A percentile compares a stretch with the other conserved stretches of the same genome.
Conservation (phyloP, 2,329 filamentous ascomycete genomes). For the Colletotrichum sp. region DNA sequence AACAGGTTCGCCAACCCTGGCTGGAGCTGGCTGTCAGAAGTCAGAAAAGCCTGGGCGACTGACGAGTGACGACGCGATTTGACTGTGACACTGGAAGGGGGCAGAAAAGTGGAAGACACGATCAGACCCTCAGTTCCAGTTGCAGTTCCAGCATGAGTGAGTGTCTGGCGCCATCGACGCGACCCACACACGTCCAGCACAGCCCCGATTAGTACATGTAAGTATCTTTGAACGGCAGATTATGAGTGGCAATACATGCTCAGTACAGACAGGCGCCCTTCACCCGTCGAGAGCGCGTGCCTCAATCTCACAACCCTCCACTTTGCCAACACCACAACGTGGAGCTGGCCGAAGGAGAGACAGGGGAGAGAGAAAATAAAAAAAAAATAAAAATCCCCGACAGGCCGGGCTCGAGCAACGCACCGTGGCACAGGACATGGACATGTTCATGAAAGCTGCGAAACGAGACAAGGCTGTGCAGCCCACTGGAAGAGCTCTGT, state of each 20-base stretch:
- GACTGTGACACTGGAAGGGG: neutral
- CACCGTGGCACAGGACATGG: neutral
- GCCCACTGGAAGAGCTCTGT: neutral
- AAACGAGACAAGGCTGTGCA: neutral
- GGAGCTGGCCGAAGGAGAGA: neutral
- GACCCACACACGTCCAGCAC: neutral
- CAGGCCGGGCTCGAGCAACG: conserved; percentile 8
- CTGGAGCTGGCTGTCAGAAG: neutral
- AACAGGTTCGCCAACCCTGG: neutral
- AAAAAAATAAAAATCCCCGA: conserved; percentile 16
- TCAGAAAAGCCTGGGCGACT: neutral
- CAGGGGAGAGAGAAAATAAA: conserved; percentile 1
- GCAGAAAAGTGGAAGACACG: neutral
- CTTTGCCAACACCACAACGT: neutral
- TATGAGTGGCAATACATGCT: neutral
- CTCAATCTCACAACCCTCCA: neutral
- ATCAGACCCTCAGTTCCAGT: neutral
- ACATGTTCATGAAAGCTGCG: neutral
- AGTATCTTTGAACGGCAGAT: neutral
- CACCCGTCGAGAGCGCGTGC: neutral
- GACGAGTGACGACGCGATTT: neutral
- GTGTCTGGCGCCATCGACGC: neutral
- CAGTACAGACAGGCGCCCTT: neutral
- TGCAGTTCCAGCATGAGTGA: neutral
- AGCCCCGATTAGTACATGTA: neutral